Evolutionary conservation across 2,329 filamentous ascomycete species (phyloP), one percentile per base, ranked within the genome.

Genomic region (Cercospora citrullina): DNA sequence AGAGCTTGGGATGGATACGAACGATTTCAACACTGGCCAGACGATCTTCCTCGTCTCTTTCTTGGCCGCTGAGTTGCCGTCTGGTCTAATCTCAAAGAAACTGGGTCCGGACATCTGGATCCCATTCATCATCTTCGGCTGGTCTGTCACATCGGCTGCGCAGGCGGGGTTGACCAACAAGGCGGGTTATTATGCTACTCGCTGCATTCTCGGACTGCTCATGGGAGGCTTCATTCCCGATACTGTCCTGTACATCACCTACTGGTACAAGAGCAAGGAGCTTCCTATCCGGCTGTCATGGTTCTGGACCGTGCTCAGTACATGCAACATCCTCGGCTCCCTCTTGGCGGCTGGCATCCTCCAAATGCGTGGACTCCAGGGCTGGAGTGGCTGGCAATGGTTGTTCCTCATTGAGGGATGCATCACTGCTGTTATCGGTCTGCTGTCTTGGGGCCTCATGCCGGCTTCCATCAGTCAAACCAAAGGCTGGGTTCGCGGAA

Each of bases 401-500:
- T 69, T 78, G 1, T 78, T 79, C 63, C 68, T 76, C 4, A 74
- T 79, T 30, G 77, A 79, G 67, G 77, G 76, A 16, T 64, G 64
- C 16, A 36, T 78, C n/a, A 78, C 77, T 8, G 72, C 70, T 1
- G 30, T 74, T 16, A 71, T 78, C 23, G 76, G 76, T 0, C 65
- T 79, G 23, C 63, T 73, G 1, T 76, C 75, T 7, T 77, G 72
- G 68, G 76, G 77, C 14, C 79, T 81, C 26, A 74, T 83, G 57
- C 80, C 81, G 0, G 77, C 80, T 3, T 80, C 88, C 0, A 90
- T 90, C 0, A 89, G 87, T 0, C 84, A 88, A 60, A 92, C 90
- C 16, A 67, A 73, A 77, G 84, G 85, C 31, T 77, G 83, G 58
- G 83, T 91, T 68, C 87, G 85, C 90, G 89, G 89, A 90, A 90